Evolutionary conservation across 2,329 filamentous ascomycete species (phyloP).

Genomic region (Epichloe gansuensis): DNA sequence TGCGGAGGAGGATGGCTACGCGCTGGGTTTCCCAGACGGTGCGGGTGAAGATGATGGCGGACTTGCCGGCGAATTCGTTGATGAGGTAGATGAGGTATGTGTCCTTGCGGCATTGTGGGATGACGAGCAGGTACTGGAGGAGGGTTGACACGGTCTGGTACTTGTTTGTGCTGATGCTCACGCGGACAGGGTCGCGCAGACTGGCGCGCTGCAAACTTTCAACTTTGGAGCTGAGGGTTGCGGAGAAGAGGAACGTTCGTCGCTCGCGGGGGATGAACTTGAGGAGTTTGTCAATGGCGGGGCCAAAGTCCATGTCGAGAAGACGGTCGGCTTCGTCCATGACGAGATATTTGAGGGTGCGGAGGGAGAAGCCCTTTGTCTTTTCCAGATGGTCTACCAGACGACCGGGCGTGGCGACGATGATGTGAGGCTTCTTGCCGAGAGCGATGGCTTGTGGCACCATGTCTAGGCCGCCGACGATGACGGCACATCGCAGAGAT

Average conservation of each 20-base stretch:
- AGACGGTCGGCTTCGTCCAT: conserved; percentile 92
- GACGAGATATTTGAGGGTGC: conserved; percentile 72
- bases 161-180: conserved; percentile 69
- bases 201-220: conserved; percentile 85
- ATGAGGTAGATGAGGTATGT: conserved; percentile 75
- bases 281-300: conserved; percentile 83
- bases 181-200: conserved; percentile 68
- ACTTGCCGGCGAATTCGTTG: conserved; percentile 78
- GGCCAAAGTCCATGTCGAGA: conserved; percentile 87
- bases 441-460: conserved; percentile 80
- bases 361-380: conserved; percentile 90
- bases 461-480: conserved; percentile 95
- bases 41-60: conserved; percentile 78
- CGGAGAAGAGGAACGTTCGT: conserved; percentile 81
- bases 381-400: conserved; percentile 89
- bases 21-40: conserved; percentile 88
- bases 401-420: conserved; percentile 84
- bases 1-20: conserved; percentile 67
- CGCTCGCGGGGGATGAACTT: conserved; percentile 74
- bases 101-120: conserved; percentile 80
- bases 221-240: conserved; percentile 88
- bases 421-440: conserved; percentile 88
- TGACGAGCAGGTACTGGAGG: conserved; percentile 74
- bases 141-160: conserved; percentile 88
- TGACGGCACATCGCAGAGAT: conserved; percentile 69